These are phyloP conservation scores for Talaromyces ruber DNA, from an alignment of 495 filamentous ascomycete genomes.

Conservation along the genomic window DNA sequence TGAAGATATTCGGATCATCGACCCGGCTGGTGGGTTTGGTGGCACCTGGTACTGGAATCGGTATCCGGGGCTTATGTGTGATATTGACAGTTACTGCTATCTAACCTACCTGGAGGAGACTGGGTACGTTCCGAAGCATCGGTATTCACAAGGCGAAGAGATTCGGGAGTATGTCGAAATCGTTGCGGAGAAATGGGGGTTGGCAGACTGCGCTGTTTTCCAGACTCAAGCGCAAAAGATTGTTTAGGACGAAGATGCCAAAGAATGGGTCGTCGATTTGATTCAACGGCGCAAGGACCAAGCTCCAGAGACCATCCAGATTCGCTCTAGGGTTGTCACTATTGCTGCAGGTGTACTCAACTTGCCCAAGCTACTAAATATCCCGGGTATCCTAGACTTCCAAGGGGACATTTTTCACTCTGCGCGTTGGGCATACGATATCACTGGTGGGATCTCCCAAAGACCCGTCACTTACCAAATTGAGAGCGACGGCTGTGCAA, in stretches of 20 bases:
- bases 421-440: slow-evolving; percentile 31
- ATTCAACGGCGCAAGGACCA: slow-evolving; percentile 16
- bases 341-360: slow-evolving; percentile 11
- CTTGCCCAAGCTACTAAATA: slow-evolving; percentile 17
- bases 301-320: slow-evolving; percentile 1
- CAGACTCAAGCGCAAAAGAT: slow-evolving; percentile 10
- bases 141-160: slow-evolving; percentile 18
- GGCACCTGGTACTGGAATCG: slow-evolving; percentile 44
- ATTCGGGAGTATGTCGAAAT: slow-evolving; percentile 16
- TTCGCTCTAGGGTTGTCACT: slow-evolving; percentile 13
- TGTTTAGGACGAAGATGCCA: slow-evolving; percentile 11
- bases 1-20: slow-evolving; percentile 41
- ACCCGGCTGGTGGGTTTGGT: slow-evolving; percentile 40
- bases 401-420: slow-evolving; percentile 29
- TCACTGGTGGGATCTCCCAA: slow-evolving; percentile 43
- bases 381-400: slow-evolving; percentile 13
- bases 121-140: slow-evolving; percentile 41
- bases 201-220: slow-evolving; percentile 37
- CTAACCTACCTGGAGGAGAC: slow-evolving; percentile 55
- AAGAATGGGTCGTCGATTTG: slow-evolving; percentile 33
- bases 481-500: slow-evolving; percentile 34
- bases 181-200: slow-evolving; percentile 26
- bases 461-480: slow-evolving; percentile 28
- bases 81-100: slow-evolving; percentile 24
- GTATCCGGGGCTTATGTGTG: slow-evolving; percentile 27